These are phyloP conservation scores for Cryomyces antarcticus DNA, from an alignment of 495 filamentous ascomycete genomes.

Conservation along the genomic window DNA sequence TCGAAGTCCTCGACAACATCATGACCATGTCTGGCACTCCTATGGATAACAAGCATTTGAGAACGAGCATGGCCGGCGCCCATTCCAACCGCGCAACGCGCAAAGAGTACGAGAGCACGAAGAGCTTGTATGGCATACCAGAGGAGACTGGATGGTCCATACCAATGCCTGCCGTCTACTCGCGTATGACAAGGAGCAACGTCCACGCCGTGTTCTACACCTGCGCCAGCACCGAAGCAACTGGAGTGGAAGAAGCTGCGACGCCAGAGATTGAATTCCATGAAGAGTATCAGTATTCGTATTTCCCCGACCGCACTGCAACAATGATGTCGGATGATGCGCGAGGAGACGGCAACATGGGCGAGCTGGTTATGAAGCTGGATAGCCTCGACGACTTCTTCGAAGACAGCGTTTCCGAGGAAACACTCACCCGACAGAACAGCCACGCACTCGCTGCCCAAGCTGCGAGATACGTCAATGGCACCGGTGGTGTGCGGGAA, in stretches of 20 bases:
- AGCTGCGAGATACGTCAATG: slow-evolving; percentile 1
- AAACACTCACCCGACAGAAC: slow-evolving; percentile 27
- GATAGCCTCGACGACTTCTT: slow-evolving; percentile 94
- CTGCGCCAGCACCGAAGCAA: slow-evolving; percentile 40
- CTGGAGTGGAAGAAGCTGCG: slow-evolving; percentile 35
- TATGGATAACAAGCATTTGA: slow-evolving; percentile 79
- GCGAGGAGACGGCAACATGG: slow-evolving; percentile 52
- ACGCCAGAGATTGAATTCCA: slow-evolving; percentile 86
- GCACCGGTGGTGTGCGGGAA: slow-evolving; percentile 46
- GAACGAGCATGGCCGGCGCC: slow-evolving; percentile 86
- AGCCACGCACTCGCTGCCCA: slow-evolving; percentile 34
- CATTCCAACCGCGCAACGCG: slow-evolving; percentile 56
- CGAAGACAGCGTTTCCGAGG: slow-evolving; percentile 34
- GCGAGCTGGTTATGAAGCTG: slow-evolving; percentile 73
- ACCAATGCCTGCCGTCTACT: slow-evolving; percentile 76
- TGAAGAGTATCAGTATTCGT: slow-evolving; percentile 54
- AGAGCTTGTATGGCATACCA: slow-evolving; percentile 90
- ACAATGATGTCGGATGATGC: slow-evolving; percentile 86
- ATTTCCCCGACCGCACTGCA: slow-evolving; percentile 56
- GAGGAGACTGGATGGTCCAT: slow-evolving; percentile 94
- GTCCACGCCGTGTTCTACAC: slow-evolving; percentile 96
- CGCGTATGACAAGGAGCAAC: slow-evolving; percentile 63
- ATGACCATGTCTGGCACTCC: slow-evolving; percentile 84
- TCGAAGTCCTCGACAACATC: slow-evolving; percentile 82
- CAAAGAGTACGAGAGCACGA: slow-evolving; percentile 85